Percentiles rank a stretch among this genome's conserved stretches.
Evolutionary conservation across 257 asterid species (phyloP).

Genomic region (Gynochthodes officinalis): DNA sequence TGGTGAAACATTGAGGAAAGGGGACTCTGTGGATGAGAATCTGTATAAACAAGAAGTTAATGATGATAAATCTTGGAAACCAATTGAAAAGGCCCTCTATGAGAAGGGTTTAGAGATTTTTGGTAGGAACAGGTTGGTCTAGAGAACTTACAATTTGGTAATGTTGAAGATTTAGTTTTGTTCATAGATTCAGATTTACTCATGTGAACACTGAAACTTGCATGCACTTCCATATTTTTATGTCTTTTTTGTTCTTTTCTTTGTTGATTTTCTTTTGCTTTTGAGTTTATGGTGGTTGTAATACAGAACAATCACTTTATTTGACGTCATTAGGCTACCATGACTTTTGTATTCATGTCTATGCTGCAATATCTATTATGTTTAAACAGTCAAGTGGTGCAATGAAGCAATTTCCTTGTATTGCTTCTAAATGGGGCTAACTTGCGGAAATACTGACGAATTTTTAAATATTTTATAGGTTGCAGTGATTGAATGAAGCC

Average conservation of each 20-base stretch:
- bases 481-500: not conserved
- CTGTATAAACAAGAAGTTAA: constrained; percentile 38
- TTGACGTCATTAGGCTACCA: not conserved
- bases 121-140: constrained; percentile 79
- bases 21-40: constrained; percentile 46
- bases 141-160: constrained; percentile 18
- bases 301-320: not conserved
- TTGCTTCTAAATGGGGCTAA: not conserved
- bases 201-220: not conserved
- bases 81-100: constrained; percentile 79
- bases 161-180: constrained; percentile 9
- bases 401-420: not conserved
- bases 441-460: not conserved
- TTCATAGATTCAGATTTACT: not conserved
- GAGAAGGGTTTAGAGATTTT: constrained; percentile 88
- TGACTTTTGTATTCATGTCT: not conserved
- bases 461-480: not conserved
- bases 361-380: not conserved
- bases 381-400: not conserved
- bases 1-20: constrained; percentile 48
- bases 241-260: not conserved
- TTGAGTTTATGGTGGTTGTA: not conserved
- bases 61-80: constrained; percentile 67
- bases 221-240: not conserved
- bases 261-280: not conserved